A percentile compares a stretch with the other conserved stretches of the same genome.
These are phyloP conservation scores for Zygotorulaspora sp. DNA, from an alignment of 805 yeast genomes.

Conservation along the genomic window DNA sequence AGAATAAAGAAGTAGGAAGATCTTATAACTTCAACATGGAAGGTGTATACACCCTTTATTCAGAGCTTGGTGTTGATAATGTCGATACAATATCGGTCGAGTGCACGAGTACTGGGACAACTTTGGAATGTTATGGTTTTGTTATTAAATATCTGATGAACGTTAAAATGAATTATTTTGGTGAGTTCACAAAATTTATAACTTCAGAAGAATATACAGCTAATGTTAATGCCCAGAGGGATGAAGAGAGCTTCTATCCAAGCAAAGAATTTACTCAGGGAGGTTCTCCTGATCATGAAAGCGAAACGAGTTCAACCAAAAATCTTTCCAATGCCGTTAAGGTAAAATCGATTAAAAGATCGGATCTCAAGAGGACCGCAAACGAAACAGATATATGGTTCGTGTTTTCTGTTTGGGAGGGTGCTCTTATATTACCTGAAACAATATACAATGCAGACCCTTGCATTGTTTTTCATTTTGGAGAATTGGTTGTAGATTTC, in stretches of 20 bases:
- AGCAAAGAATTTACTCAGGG: too few species aligned
- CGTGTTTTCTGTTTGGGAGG: slow-evolving; percentile 63
- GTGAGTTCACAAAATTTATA: slow-evolving; percentile 74
- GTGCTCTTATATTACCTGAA: slow-evolving; percentile 69
- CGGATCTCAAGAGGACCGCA: slow-evolving; percentile 42
- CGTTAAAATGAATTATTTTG: slow-evolving; percentile 84
- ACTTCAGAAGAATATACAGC: slow-evolving; percentile 77
- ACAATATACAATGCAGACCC: slow-evolving; percentile 61
- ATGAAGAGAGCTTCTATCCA: slow-evolving; percentile 1
- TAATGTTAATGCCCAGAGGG: slow-evolving; percentile 11
- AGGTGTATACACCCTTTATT: slow-evolving; percentile 63
- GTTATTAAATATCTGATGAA: slow-evolving; percentile 69
- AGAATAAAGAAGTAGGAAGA: slow-evolving; percentile 59
- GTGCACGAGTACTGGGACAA: slow-evolving; percentile 60
- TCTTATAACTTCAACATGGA: slow-evolving; percentile 54
- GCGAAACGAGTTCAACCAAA: slow-evolving; percentile 2
- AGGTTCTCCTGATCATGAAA: slow-evolving; percentile 4
- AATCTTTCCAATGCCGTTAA: slow-evolving; percentile 1
- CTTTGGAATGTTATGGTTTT: slow-evolving; percentile 73
- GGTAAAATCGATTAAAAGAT: slow-evolving; percentile 11
- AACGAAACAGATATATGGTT: slow-evolving; percentile 78
- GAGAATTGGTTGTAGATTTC: slow-evolving; percentile 68
- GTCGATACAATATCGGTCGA: slow-evolving; percentile 66
- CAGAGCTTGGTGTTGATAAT: slow-evolving; percentile 56
- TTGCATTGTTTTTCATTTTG: slow-evolving; percentile 58